phyloP scores from a whole-genome alignment of 2,329 filamentous ascomycete genomes.

The Botrytis fabae region DNA sequence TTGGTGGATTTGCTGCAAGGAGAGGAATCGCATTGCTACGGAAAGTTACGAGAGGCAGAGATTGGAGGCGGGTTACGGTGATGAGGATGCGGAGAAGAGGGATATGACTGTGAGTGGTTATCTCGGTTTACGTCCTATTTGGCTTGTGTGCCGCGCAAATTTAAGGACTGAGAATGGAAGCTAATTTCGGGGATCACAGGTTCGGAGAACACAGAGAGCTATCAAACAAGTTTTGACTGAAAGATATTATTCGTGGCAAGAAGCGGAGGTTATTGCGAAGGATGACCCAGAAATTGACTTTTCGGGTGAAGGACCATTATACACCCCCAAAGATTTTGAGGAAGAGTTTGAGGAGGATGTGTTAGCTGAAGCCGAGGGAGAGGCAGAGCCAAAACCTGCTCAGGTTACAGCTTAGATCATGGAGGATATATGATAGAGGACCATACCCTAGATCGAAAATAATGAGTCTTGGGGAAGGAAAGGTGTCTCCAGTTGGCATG shows the following conservation, averaged over 20 bases:
- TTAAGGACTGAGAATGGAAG: not conserved
- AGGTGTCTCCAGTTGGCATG: conserved; percentile 10
- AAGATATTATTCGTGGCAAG: conserved; percentile 84
- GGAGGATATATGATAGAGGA: conserved; percentile 4
- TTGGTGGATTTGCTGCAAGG: conserved; percentile 93
- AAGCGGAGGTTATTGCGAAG: conserved; percentile 66
- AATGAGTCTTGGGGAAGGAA: conserved; percentile 8
- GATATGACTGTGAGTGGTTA: conserved; percentile 61
- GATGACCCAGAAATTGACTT: conserved; percentile 65
- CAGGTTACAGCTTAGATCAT: conserved; percentile 15
- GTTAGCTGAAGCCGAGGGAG: not conserved
- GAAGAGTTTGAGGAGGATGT: conserved; percentile 39
- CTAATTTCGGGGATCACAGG: conserved; percentile 49
- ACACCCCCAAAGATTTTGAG: conserved; percentile 34
- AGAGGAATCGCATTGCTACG: conserved; percentile 87
- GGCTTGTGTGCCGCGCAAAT: conserved; percentile 9
- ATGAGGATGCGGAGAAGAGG: conserved; percentile 63
- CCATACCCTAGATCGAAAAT: conserved; percentile 8
- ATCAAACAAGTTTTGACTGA: conserved; percentile 88
- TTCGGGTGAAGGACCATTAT: conserved; percentile 37
- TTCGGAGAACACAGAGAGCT: conserved; percentile 72
- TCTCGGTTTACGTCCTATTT: conserved; percentile 1
- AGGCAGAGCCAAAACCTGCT: conserved; percentile 7
- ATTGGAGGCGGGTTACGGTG: conserved; percentile 71
- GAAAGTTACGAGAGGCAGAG: conserved; percentile 67